Base-by-base conservation (phyloP, 441 rosid species). In the Sinapis alba region DNA sequence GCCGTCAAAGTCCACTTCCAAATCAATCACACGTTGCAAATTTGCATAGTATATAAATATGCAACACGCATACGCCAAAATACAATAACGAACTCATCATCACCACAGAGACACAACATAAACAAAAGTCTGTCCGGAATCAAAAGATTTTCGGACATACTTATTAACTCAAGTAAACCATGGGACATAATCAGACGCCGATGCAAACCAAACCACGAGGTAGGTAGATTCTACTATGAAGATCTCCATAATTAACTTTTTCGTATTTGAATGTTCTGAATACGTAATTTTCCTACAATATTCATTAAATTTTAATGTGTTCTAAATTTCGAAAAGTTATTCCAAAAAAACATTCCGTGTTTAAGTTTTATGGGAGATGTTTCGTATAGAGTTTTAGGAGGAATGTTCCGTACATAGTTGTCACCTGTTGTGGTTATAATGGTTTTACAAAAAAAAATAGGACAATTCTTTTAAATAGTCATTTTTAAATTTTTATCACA, bases 121-220 rank as follows among this genome's bases (percentile, higher is more conserved):
- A 51, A 51, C 57, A 19, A 51, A 54, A 20, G 26, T 19, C 26
- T 53, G 58, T 9, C 26, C 6, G 2, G 6, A 53, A 20, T 4
- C 27, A 11, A 54, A 54, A 54, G 28, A 21, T 0, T 51, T 20
- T 20, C 27, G 7, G 15, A 54, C 59, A 10, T 54, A 11, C 27
- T 54, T 19, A 19, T 5, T 36, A 53, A 53, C 58, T 54, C 27
- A 20, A 20, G 59, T 20, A 54, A 53, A 21, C n/a, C 59, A 54
- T 54, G 59, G 59, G n/a, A 21, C 27, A 54, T 54, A 20, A 54
- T 54, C 59, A 54, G 59, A 12, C 59, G 27, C 59, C 15, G 59
- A 50, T 47, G 19, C 54, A 47, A 19, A 8, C 58, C 59, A 54
- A 54, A 54, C 59, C 59, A 20, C 59, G 59, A 20, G 59, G 59